Base-by-base conservation (phyloP, 225 moss, liverwort and hornwort species). In the Anthoceros angustus region DNA sequence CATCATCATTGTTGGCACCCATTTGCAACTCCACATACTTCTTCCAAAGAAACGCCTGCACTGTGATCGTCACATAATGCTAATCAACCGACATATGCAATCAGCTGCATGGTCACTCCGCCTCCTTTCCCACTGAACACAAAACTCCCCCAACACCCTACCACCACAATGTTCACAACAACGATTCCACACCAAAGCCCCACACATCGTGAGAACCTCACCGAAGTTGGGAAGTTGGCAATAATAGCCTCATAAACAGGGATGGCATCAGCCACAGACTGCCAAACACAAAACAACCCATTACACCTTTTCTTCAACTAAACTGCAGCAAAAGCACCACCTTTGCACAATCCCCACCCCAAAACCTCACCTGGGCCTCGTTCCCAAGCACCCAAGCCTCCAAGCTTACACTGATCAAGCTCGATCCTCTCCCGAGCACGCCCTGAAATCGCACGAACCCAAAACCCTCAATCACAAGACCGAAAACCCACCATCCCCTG, bases 21-120 rank as follows among this genome's bases (percentile, higher is more conserved):
- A 92, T 76, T 76, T 92, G 88, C 69, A 91, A 86, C 71, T 98
- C 91, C 72, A 86, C 88, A 48, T 85, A 92, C 63, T 81, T 79
- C 69, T 80, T 89, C 88, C 95, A 98, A 41, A 83, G 83, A 73
- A 83, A 86, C 63, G 85, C 90, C 95, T 98, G 84, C 65, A 72
- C 66, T n/a, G n/a, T n/a, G n/a, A n/a, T n/a, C n/a, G n/a, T n/a
- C 26, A 4, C 55, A 62, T 9, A n/a, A 60, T 63, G 41, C 3
- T 32, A n/a, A 41, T 20, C 48, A 62, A 48, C 66, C 25, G 55
- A 25, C 45, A 72, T 25, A 43, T 50, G 18, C 8, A 7, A 66
- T 0, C 32, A 10, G 6, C 9, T 18, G 48, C 39, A 48, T 32
- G 42, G 21, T 7, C 12, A 16, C 23, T 23, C 39, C 7, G 25